Evolutionary conservation across 2,329 filamentous ascomycete genomes (phyloP), one percentile per base, ranked within the genome.

Genomic region (Arachnopeziza araneosa): DNA sequence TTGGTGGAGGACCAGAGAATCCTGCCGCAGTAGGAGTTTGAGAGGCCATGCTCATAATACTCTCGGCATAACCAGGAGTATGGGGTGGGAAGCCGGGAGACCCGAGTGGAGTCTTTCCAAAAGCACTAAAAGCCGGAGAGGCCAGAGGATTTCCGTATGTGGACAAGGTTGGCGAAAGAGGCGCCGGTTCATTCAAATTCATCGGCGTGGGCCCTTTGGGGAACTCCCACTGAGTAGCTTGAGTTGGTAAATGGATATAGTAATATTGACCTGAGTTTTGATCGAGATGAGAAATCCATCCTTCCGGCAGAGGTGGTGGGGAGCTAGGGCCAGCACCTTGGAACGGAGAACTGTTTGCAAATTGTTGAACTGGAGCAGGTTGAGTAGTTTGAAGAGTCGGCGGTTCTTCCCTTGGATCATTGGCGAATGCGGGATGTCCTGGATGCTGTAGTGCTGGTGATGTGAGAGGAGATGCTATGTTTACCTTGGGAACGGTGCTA

Each of bases 151-250:
- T 90, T 61, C 87, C 88, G 67, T 91, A 92, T 0, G 87, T 88
- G 55, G 87, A 91, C 21, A 65, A 54, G 2, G 88, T 88, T 0
- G 93, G 93, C 7, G 93, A 97, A 59, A 97, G 77, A 0, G 93
- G 93, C 19, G 86, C 81, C 17, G 89, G 83, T 61, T 96, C 92
- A 64, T 91, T 90, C 57, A 97, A 80, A 64, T 91, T 90, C 57
- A 97, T 80, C 0, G 93, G 93, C 24, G 91, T 96, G 0, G 93
- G 93, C 0, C 93, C 93, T 76, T 97, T 98, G 26, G 95, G 95
- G 67, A 98, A 98, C 71, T 99, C 95, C 95, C 95, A 99, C 72
- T 99, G 95, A 0, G 95, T 99, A 2, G 93, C 91, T 72, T 98
- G 95, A 0, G 91, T 93, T 1, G 93, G 90, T 30, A 99, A 81